Evolutionary conservation across 2,329 filamentous ascomycete species (phyloP).

Genomic region (Septoria linicola): DNA sequence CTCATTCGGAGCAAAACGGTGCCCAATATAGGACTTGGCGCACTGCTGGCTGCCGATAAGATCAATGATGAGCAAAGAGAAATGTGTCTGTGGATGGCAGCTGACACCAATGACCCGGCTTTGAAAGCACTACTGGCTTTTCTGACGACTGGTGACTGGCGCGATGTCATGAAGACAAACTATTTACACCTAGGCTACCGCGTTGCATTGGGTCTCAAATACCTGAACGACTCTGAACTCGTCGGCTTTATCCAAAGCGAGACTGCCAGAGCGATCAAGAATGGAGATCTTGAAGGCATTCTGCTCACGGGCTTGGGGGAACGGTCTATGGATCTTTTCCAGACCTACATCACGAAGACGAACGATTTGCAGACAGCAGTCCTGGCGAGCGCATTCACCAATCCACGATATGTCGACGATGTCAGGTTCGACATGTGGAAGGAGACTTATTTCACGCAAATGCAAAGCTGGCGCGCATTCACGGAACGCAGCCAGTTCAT

Average conservation of each 20-base stretch:
- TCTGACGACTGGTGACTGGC: conserved; percentile 75
- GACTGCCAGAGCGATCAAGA: conserved; percentile 59
- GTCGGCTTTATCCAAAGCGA: conserved; percentile 50
- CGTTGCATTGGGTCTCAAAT: conserved; percentile 69
- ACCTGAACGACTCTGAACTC: conserved; percentile 59
- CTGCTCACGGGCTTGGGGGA: conserved; percentile 76
- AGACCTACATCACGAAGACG: conserved; percentile 72
- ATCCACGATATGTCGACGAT: conserved; percentile 75
- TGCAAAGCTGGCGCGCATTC: conserved; percentile 70
- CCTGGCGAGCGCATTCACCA: conserved; percentile 69
- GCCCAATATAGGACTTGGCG: conserved; percentile 50
- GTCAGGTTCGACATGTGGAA: conserved; percentile 73
- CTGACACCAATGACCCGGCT: conserved; percentile 71
- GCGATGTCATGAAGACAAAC: conserved; percentile 67
- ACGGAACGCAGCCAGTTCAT: conserved; percentile 75
- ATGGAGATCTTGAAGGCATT: conserved; percentile 74
- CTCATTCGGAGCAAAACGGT: conserved; percentile 69
- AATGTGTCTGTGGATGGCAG: conserved; percentile 61
- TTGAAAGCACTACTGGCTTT: conserved; percentile 76
- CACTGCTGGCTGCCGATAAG: conserved; percentile 49
- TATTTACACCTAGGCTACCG: conserved; percentile 74
- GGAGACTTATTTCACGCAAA: conserved; percentile 68
- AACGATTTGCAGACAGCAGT: conserved; percentile 77
- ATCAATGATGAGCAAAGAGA: conserved; percentile 60
- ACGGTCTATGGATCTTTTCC: conserved; percentile 69